phyloP scores from a whole-genome alignment of 2,329 filamentous ascomycete species.

The Epichloe uncinata region DNA sequence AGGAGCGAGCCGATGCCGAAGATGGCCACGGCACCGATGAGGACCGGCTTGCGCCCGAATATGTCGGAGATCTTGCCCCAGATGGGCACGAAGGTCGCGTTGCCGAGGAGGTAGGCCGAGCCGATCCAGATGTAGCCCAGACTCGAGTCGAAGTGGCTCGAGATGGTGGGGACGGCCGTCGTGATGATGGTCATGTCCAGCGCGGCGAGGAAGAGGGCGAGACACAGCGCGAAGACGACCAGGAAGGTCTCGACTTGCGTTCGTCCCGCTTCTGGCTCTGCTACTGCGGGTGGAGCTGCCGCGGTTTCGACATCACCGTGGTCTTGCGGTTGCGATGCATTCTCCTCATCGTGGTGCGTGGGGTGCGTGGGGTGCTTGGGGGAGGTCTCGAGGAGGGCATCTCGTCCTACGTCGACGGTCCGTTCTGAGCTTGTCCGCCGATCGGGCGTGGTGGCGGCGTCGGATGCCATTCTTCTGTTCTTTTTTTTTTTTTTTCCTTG shows the following conservation, averaged over 20 bases:
- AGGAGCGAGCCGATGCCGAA: constrained; percentile 43
- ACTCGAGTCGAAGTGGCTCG: constrained; percentile 48
- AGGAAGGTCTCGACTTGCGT: constrained; percentile 26
- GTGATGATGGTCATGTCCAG: constrained; percentile 50
- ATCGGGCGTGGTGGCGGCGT: constrained; percentile 7
- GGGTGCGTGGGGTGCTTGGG: background rate
- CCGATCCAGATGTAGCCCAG: constrained; percentile 69
- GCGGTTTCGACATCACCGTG: constrained; percentile 5
- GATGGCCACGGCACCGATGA: constrained; percentile 35
- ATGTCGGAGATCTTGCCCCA: constrained; percentile 54
- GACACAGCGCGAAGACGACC: constrained; percentile 28
- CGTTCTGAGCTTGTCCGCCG: constrained; percentile 16
- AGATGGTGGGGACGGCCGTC: constrained; percentile 54
- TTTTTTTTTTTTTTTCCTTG: background rate
- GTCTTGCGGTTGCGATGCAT: background rate
- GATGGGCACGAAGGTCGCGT: constrained; percentile 51
- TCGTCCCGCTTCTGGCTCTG: constrained; percentile 17
- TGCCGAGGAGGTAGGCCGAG: constrained; percentile 57
- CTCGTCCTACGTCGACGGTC: constrained; percentile 16
- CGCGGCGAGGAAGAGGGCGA: constrained; percentile 38
- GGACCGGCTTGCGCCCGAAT: constrained; percentile 42
- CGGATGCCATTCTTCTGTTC: constrained; percentile 1
- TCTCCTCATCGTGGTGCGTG: background rate
- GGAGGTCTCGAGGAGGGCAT: background rate
- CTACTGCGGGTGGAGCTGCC: constrained; percentile 2